Base-by-base conservation (phyloP, 2,329 filamentous ascomycete genomes). In the Cladophialophora bantiana region DNA sequence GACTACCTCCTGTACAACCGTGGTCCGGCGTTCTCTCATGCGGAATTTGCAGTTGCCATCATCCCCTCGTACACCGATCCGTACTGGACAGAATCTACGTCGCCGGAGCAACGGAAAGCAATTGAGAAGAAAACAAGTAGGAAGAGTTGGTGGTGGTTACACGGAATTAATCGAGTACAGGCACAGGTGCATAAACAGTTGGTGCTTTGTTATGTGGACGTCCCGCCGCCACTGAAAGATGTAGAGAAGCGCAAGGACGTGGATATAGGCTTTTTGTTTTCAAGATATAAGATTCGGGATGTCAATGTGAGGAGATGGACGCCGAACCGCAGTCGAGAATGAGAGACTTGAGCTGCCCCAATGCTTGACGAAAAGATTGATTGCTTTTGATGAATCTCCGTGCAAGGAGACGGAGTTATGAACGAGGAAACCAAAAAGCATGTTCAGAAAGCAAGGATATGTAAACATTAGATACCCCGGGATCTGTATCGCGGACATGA, bases 1-100 rank as follows among this genome's bases (percentile, higher is more conserved):
- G 95, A 99, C 78, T 97, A 92, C 82, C 82, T 99, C n/a, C 85
- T 99, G 7, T 99, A 99, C 79, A 89, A 93, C 64, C 90, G 93
- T 20, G 95, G 95, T 0, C 95, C 95, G 0, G 94, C 95, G 0
- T 98, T 99, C 77, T 89, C 93, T 26, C 95, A 99, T 76, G 95
- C 95, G 26, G 93, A 98, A 75, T 99, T 97, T 75, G 94, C 92
- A 0, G 81, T 97, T 52, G 84, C 94, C 31, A 88, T 99, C 48
- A 76, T 98, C 3, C 94, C 95, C 0, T 90, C 93, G 0, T 98
- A 96, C 75, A 89, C 80, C 6, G 83, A 95, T 75, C 75, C 86
- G 0, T 88, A 89, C 74, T 97, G 94, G 93, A 81, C 77, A 5
- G 80, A 81, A 52, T 82, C 81, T 0, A 75, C 80, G 31, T 82